Conservation (phyloP, 2,329 filamentous ascomycete species). For the Periconia digitata region DNA sequence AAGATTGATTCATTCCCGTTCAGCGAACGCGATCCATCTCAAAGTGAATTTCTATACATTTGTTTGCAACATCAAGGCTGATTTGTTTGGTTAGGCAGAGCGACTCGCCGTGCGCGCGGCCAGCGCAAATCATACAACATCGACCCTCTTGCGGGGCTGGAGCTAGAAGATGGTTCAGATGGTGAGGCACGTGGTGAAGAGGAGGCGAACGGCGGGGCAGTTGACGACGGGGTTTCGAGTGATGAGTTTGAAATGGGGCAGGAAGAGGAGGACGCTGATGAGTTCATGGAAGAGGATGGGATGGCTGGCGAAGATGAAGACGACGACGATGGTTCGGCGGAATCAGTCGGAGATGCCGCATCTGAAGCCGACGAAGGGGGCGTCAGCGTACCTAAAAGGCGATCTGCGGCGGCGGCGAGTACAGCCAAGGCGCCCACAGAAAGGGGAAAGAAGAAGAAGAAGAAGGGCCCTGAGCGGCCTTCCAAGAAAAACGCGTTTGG, state of each 20-base stretch:
- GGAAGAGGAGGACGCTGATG: slow-evolving; percentile 21
- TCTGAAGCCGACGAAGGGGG: slow-evolving; percentile 9
- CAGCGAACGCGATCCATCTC: too few species aligned
- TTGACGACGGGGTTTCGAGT: slow-evolving; percentile 16
- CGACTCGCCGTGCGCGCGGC: neutral
- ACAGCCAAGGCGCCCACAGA: too few species aligned
- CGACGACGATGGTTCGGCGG: slow-evolving; percentile 17
- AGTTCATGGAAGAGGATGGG: slow-evolving; percentile 21
- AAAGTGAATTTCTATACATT: too few species aligned
- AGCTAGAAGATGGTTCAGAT: slow-evolving; percentile 1
- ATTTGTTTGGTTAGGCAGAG: neutral
- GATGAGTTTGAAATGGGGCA: slow-evolving; percentile 29
- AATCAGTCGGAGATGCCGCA: too few species aligned
- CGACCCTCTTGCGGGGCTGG: slow-evolving; percentile 2
- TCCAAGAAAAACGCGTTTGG: neutral
- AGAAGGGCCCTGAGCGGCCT: neutral
- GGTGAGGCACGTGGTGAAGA: slow-evolving; percentile 22
- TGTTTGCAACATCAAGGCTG: too few species aligned
- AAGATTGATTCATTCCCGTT: too few species aligned
- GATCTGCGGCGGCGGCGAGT: too few species aligned
- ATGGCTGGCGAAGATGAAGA: slow-evolving; percentile 38
- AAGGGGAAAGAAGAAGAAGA: neutral
- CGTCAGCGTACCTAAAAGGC: too few species aligned
- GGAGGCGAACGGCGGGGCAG: slow-evolving; percentile 18
- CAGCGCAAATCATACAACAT: slow-evolving; percentile 5